A percentile compares a stretch with the other conserved stretches of the same genome.
These are phyloP conservation scores for Poa pratensis DNA, from an alignment of 176 grass and related monocot species.

Conservation along the genomic window DNA sequence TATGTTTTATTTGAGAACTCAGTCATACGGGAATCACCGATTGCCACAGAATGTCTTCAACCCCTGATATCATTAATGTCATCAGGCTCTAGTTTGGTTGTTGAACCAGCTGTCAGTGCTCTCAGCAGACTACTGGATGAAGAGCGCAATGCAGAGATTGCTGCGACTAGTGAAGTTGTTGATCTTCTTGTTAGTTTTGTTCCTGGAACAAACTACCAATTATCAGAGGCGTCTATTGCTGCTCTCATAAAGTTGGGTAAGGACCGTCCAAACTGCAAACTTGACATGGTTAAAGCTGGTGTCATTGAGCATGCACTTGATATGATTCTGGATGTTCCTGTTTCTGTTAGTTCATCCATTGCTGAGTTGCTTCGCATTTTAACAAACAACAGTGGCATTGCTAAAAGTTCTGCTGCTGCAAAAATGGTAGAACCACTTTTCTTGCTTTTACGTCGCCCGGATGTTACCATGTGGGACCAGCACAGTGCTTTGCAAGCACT, in stretches of 20 bases:
- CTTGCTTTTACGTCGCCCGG: slow-evolving; percentile 72
- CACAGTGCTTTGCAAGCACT: slow-evolving; percentile 92
- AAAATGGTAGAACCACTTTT: slow-evolving; percentile 98
- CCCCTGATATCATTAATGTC: slow-evolving; percentile 82
- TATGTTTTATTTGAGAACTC: slow-evolving; percentile 92
- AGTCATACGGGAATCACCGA: slow-evolving; percentile 62
- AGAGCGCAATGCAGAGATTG: slow-evolving; percentile 86
- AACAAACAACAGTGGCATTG: slow-evolving; percentile 95
- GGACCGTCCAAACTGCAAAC: slow-evolving; percentile 90
- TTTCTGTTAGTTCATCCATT: slow-evolving; percentile 78
- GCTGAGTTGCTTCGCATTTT: slow-evolving; percentile 94
- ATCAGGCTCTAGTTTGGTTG: slow-evolving; percentile 63
- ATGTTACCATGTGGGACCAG: slow-evolving; percentile 93
- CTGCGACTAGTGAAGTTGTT: slow-evolving; percentile 74
- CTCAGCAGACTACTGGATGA: slow-evolving; percentile 82
- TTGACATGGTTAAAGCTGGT: slow-evolving; percentile 98
- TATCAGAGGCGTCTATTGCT: slow-evolving; percentile 76
- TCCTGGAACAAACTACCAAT: slow-evolving; percentile 72
- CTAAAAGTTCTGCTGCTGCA: slow-evolving; percentile 88
- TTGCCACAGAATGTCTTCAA: slow-evolving; percentile 79
- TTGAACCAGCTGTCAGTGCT: slow-evolving; percentile 79
- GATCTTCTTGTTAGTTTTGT: slow-evolving; percentile 87
- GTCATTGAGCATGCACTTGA: slow-evolving; percentile 89
- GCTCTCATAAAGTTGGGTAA: slow-evolving; percentile 96
- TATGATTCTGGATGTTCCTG: slow-evolving; percentile 96